Base-by-base conservation (phyloP, 2,329 filamentous ascomycete species). In the Helminthosporium solani region DNA sequence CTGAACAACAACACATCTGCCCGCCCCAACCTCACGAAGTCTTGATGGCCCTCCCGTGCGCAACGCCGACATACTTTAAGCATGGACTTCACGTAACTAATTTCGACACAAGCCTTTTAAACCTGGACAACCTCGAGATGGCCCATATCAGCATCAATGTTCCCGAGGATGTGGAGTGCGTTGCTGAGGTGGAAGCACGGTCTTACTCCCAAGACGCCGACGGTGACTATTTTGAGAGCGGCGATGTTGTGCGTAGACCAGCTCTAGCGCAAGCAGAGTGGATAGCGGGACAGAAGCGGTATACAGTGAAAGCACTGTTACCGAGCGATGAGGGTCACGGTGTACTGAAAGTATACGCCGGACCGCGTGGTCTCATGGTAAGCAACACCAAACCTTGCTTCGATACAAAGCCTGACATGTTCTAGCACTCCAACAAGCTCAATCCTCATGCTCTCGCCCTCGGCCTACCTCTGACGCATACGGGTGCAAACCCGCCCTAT, bases 391-490 rank as follows among this genome's bases (percentile, higher is more conserved):
- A 20, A 33, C 28, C 4, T 38, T 16, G 14, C 7, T 28, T 18
- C 3, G 20, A 18, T 16, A 5, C 6, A 28, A 20, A 16, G 18
- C 41, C 62, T 66, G 49, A 69, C 47, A 7, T 9, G n/a, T 11
- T 9, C 7, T 27, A 74, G 72, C 94, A 97, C 73, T 95, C 88
- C 53, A 92, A 94, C 75, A 94, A 94, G 69, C 89, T 96, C 66
- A 96, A 96, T 44, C 91, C 94, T 7, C 92, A 99, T 64, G 86
- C 91, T 2, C 75, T 99, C 43, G 91, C 92, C 0, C 85, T 97
- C 54, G 84, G 90, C 3, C 73, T 99, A n/a, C 92, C 94, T 1
- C 84, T 99, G 41, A 81, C 90, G 30, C 94, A 99, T 70, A 86
- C 84, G 0, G 94, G 94, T 49, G 87, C 92, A 58, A 99, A 99